phyloP scores from a whole-genome alignment of 2,329 filamentous ascomycete genomes.

The Penicillium griseofulvum region DNA sequence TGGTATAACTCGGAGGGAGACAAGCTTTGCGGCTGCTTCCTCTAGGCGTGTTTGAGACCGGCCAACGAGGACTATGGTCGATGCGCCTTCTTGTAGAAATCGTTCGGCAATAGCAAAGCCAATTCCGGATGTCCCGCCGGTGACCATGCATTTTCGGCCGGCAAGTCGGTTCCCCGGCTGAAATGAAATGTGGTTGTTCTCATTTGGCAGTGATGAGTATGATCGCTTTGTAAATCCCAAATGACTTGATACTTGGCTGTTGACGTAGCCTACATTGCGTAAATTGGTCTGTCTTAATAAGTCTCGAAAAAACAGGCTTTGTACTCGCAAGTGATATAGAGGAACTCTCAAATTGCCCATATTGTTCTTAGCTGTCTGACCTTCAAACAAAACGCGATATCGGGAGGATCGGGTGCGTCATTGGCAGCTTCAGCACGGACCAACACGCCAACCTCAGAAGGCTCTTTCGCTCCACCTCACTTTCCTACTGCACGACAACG shows the following conservation, averaged over 20 bases:
- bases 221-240: neutral
- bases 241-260: neutral
- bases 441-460: slow-evolving; percentile 7
- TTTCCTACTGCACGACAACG: slow-evolving; percentile 12
- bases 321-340: neutral
- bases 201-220: slow-evolving; percentile 9
- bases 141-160: slow-evolving; percentile 54
- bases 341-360: neutral
- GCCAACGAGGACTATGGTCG: slow-evolving; percentile 59
- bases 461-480: slow-evolving; percentile 6
- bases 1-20: neutral
- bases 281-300: neutral
- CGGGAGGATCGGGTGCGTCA: slow-evolving; percentile 1
- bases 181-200: slow-evolving; percentile 1
- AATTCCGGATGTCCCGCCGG: slow-evolving; percentile 69
- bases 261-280: neutral
- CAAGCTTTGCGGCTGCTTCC: slow-evolving; percentile 32
- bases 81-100: slow-evolving; percentile 63
- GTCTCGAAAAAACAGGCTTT: neutral
- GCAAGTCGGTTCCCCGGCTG: slow-evolving; percentile 27
- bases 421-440: slow-evolving; percentile 11
- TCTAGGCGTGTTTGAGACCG: slow-evolving; percentile 52
- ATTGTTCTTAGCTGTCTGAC: neutral
- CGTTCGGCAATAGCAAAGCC: slow-evolving; percentile 64
- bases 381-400: neutral